These are phyloP conservation scores for Wickerhamiella siamensis DNA, from an alignment of 805 yeast species.

Conservation along the genomic window DNA sequence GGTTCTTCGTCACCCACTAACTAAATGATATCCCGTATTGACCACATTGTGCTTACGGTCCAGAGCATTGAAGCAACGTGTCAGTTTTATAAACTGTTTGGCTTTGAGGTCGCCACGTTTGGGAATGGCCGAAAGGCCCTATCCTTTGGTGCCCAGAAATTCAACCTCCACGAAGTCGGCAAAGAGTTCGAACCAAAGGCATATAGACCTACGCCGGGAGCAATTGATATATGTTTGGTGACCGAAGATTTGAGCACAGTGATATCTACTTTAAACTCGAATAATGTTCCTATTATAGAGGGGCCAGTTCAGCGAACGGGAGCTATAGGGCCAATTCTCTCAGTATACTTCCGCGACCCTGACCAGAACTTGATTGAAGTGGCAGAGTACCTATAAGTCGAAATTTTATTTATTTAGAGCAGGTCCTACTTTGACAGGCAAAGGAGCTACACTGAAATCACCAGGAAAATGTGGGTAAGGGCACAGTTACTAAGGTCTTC, in stretches of 20 bases:
- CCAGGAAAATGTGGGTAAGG: too few relatives aligned
- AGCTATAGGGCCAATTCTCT: background rate
- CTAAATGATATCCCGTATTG: background rate
- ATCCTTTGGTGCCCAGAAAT: background rate
- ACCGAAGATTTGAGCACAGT: background rate
- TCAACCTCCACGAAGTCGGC: background rate
- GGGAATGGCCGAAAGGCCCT: background rate
- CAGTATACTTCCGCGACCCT: background rate
- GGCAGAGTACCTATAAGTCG: background rate
- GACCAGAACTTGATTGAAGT: background rate
- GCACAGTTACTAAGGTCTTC: too few relatives aligned
- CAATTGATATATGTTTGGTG: background rate
- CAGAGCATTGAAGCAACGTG: background rate
- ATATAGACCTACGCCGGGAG: background rate
- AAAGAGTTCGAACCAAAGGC: background rate
- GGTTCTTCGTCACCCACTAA: too few relatives aligned
- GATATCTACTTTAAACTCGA: background rate
- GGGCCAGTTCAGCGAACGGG: background rate
- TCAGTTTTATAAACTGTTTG: background rate
- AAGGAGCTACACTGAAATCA: too few relatives aligned
- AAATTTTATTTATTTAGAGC: too few relatives aligned
- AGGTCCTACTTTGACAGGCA: too few relatives aligned
- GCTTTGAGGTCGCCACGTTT: background rate
- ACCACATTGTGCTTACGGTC: background rate
- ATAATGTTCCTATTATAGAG: background rate